Evolutionary conservation across 345 rosid species (phyloP).

Genomic region (Hibiscus tridactylites): DNA sequence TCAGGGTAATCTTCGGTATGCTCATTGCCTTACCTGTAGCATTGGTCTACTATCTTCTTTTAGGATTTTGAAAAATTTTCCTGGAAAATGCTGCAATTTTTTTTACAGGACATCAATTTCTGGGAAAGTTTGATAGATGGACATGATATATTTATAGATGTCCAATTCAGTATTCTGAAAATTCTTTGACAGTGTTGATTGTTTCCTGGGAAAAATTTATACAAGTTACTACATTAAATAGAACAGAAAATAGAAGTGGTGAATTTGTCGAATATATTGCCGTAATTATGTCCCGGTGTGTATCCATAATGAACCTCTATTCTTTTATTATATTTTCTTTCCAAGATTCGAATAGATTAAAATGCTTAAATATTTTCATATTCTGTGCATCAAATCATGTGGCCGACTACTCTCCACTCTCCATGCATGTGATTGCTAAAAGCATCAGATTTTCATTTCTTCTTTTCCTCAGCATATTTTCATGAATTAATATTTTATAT

Average conservation of each 20-base stretch:
- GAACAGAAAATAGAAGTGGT: not conserved
- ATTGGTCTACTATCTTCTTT: conserved; percentile 60
- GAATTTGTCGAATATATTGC: not conserved
- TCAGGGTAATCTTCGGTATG: conserved; percentile 82
- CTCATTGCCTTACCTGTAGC: conserved; percentile 67
- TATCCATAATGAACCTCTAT: not conserved
- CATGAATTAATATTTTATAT: too few species aligned
- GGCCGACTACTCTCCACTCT: not conserved
- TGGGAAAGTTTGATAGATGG: not conserved
- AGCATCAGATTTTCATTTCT: not conserved
- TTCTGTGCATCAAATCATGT: not conserved
- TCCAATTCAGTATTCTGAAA: not conserved
- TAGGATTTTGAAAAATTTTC: conserved; percentile 23
- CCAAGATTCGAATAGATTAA: not conserved
- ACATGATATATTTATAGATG: not conserved
- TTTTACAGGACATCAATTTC: not conserved
- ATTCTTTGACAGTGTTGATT: not conserved
- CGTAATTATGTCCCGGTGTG: not conserved
- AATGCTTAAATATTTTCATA: not conserved
- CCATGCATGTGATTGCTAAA: not conserved
- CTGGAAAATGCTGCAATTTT: not conserved
- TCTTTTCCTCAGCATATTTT: not conserved
- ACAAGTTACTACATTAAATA: not conserved
- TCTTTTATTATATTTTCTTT: not conserved
- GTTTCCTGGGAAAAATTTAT: not conserved